A percentile compares a stretch with the other conserved stretches of the same genome.
Evolutionary conservation across 2,329 filamentous ascomycete species (phyloP).

Genomic region (Pseudogymnoascus sp.): DNA sequence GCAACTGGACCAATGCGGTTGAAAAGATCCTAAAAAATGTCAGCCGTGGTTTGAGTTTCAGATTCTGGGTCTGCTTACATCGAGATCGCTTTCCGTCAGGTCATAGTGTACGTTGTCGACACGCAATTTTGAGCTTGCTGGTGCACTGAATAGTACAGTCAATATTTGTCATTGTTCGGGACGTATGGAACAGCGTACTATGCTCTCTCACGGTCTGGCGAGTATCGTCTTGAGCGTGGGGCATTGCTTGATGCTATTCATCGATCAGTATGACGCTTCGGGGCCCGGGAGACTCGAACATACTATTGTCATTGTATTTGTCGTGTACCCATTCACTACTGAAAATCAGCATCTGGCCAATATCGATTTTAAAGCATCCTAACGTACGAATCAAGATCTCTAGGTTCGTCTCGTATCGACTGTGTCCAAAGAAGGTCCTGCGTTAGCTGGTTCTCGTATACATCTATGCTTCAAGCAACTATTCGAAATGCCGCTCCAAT

Average conservation of each 20-base stretch:
- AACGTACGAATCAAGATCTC: constrained; percentile 63
- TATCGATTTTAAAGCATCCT: constrained; percentile 15
- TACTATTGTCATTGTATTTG: constrained; percentile 70
- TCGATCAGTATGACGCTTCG: not conserved
- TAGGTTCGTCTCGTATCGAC: constrained; percentile 54
- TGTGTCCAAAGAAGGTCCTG: constrained; percentile 40
- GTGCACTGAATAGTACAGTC: constrained; percentile 35
- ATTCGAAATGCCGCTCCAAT: constrained; percentile 18
- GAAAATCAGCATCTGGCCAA: constrained; percentile 10
- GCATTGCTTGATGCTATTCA: not conserved
- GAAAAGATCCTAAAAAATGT: constrained; percentile 62
- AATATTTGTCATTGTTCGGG: constrained; percentile 9
- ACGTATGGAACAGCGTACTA: constrained; percentile 20
- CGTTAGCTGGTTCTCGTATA: constrained; percentile 37
- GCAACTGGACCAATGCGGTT: constrained; percentile 64
- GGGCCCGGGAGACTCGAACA: constrained; percentile 12
- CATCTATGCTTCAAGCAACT: not conserved
- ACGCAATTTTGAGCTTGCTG: constrained; percentile 61
- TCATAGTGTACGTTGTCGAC: constrained; percentile 93
- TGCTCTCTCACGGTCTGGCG: constrained; percentile 20
- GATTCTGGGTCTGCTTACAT: constrained; percentile 45
- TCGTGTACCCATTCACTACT: constrained; percentile 88
- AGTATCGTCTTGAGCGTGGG: constrained; percentile 22
- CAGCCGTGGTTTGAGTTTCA: constrained; percentile 13
- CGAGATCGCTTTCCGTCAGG: constrained; percentile 73